These are phyloP conservation scores for Candida michaelii DNA, from an alignment of 805 yeast genomes.

Conservation along the genomic window DNA sequence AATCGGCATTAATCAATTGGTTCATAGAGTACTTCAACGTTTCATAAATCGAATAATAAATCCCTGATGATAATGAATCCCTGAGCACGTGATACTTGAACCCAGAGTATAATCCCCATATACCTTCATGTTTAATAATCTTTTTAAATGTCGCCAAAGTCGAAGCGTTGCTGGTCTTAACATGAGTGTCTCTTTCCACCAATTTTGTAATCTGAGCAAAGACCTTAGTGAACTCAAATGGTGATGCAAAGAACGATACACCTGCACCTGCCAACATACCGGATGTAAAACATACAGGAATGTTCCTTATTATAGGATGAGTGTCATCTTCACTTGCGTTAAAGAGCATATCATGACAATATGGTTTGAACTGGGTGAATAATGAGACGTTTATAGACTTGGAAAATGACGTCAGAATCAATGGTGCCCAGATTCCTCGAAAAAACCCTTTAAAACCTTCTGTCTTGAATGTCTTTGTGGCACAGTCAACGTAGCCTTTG, in stretches of 20 bases:
- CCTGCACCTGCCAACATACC: conserved; percentile 69
- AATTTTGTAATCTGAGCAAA: conserved; percentile 70
- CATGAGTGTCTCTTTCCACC: conserved; percentile 25
- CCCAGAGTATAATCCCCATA: conserved; percentile 70
- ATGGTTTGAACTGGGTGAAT: conserved; percentile 56
- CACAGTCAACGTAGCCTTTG: conserved; percentile 56
- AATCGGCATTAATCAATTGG: conserved; percentile 25
- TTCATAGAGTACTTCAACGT: conserved; percentile 57
- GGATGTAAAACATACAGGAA: conserved; percentile 48
- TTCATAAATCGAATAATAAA: conserved; percentile 76
- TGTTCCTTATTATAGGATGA: conserved; percentile 42
- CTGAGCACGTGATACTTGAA: conserved; percentile 64
- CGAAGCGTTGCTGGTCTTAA: conserved; percentile 17
- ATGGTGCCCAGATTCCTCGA: conserved; percentile 75
- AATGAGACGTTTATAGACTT: conserved; percentile 66
- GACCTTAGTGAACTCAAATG: conserved; percentile 81
- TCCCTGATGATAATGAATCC: conserved; percentile 69
- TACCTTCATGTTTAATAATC: conserved; percentile 59
- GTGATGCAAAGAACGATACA: conserved; percentile 69
- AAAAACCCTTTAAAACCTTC: conserved; percentile 75
- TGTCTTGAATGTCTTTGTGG: conserved; percentile 47
- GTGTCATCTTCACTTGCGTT: conserved; percentile 15
- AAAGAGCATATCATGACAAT: conserved; percentile 18
- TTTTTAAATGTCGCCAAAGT: conserved; percentile 47
- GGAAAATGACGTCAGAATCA: conserved; percentile 63